These are phyloP conservation scores for Serpula lacrymans DNA, from an alignment of 768 basidiomycete species.

Conservation along the genomic window DNA sequence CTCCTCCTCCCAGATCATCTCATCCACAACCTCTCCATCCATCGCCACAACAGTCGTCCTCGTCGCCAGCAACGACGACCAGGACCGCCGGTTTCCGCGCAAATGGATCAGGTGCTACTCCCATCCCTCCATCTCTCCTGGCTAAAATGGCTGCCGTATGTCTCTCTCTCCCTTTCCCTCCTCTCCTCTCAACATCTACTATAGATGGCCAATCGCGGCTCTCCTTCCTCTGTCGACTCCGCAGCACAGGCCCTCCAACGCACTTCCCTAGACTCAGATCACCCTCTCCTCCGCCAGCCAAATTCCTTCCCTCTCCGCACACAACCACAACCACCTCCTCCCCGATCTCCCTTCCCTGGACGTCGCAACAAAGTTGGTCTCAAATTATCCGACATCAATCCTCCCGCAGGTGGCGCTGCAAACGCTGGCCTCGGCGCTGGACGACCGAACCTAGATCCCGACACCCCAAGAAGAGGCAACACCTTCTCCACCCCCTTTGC, in stretches of 20 bases:
- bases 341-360: constrained; percentile 31
- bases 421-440: constrained; percentile 72
- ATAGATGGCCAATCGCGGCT: constrained; percentile 45
- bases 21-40: constrained; percentile 12
- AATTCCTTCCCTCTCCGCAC: constrained; percentile 36
- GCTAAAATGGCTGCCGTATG: constrained; percentile 91
- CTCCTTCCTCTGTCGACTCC: constrained; percentile 36
- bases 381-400: constrained; percentile 61
- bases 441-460: constrained; percentile 48
- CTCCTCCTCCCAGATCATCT: too few relatives aligned
- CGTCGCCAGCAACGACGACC: constrained; percentile 11
- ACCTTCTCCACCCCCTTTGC: constrained; percentile 77
- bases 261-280: constrained; percentile 26
- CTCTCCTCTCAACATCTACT: constrained; percentile 8
- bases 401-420: constrained; percentile 49
- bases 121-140: constrained; percentile 86
- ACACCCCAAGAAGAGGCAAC: constrained; percentile 30
- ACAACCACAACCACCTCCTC: constrained; percentile 22
- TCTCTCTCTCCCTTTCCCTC: constrained; percentile 6
- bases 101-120: constrained; percentile 46
- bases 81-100: constrained; percentile 46
- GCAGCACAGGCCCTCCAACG: constrained; percentile 39
- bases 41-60: constrained; percentile 14
- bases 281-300: constrained; percentile 29
- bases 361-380: constrained; percentile 47